phyloP scores from a whole-genome alignment of 306 rosid genomes.

The Lathyrus tuberosus region DNA sequence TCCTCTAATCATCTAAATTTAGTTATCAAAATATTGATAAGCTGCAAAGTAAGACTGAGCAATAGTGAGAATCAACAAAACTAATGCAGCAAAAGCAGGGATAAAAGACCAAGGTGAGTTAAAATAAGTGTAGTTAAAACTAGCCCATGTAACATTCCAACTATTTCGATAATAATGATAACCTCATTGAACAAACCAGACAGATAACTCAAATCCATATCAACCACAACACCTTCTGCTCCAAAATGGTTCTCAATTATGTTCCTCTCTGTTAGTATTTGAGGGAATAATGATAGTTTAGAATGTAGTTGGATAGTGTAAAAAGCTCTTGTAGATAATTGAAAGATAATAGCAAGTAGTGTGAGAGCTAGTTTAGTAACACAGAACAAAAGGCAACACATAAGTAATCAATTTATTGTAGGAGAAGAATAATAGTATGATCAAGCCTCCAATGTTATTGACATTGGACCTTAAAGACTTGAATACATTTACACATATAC shows the following conservation, averaged over 20 bases:
- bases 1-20: background rate
- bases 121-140: constrained; percentile 67
- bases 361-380: too few relatives aligned
- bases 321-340: too few relatives aligned
- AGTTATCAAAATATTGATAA: constrained; percentile 4
- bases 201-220: constrained; percentile 53
- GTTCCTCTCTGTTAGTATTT: constrained; percentile 55
- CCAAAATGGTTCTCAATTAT: constrained; percentile 71
- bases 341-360: too few relatives aligned
- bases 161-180: constrained; percentile 46
- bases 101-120: constrained; percentile 73
- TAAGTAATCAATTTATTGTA: too few relatives aligned
- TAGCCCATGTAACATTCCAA: constrained; percentile 66
- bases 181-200: constrained; percentile 54
- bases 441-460: too few relatives aligned
- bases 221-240: constrained; percentile 62
- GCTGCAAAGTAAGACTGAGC: constrained; percentile 59
- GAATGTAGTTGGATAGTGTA: too few relatives aligned
- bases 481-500: too few relatives aligned
- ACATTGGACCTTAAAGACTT: too few relatives aligned
- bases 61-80: constrained; percentile 55
- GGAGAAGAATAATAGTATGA: too few relatives aligned
- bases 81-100: constrained; percentile 59
- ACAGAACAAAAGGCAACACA: too few relatives aligned
- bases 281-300: too few relatives aligned